Conservation (phyloP, 495 filamentous ascomycete species). For the Chaetomidium leptoderma region DNA sequence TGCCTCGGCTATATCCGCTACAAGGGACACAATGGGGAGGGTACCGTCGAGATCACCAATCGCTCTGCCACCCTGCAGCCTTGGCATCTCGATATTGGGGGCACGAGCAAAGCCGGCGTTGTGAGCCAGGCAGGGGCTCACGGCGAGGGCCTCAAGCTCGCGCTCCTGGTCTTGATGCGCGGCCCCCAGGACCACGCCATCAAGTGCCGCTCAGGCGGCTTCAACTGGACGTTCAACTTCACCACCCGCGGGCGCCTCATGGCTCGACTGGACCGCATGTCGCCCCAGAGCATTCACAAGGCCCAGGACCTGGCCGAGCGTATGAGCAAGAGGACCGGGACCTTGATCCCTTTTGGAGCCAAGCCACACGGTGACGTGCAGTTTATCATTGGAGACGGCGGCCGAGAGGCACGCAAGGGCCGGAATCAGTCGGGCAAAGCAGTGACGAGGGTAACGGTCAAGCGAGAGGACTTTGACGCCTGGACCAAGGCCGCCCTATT, state of each 20-base stretch:
- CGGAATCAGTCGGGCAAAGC: neutral
- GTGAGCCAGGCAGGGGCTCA: slow-evolving; percentile 20
- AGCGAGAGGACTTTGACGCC: neutral
- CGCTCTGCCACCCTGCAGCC: slow-evolving; percentile 20
- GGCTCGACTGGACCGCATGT: slow-evolving; percentile 22
- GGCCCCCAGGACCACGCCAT: slow-evolving; percentile 19
- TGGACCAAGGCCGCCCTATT: neutral
- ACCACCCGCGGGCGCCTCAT: slow-evolving; percentile 9
- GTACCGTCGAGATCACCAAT: slow-evolving; percentile 23
- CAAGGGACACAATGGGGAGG: slow-evolving; percentile 8
- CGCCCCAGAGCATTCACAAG: neutral
- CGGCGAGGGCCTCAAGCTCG: slow-evolving; percentile 27
- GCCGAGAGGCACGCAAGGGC: neutral
- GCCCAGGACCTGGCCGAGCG: neutral
- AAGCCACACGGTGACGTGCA: neutral
- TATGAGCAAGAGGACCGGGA: neutral
- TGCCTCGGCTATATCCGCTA: slow-evolving; percentile 26
- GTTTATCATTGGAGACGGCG: neutral
- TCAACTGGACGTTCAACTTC: slow-evolving; percentile 24
- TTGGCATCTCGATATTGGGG: slow-evolving; percentile 21
- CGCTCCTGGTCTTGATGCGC: slow-evolving; percentile 22
- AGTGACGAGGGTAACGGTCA: neutral
- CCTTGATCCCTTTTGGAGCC: neutral
- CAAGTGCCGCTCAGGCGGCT: slow-evolving; percentile 19
- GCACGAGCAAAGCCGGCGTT: slow-evolving; percentile 17